Conservation (phyloP, 2,329 filamentous ascomycete species). For the Bipolaris oryzae region DNA sequence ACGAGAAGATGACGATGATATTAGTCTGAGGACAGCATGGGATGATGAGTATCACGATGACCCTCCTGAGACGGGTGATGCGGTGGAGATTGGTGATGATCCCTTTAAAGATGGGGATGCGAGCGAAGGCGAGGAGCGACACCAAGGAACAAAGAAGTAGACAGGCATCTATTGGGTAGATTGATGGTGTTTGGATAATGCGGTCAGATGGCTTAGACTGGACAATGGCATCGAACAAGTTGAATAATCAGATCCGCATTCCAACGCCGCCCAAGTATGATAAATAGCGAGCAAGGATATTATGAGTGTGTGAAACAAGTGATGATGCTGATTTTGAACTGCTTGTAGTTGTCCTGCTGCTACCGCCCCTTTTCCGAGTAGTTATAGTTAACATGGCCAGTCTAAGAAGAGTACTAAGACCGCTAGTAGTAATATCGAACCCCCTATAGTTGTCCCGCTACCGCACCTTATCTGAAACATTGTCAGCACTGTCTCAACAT, state of each 20-base stretch:
- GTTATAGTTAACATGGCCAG: too few species aligned
- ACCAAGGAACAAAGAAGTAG: slow-evolving; percentile 11
- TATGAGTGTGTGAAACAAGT: too few species aligned
- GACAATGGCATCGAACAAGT: background rate
- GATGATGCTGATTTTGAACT: too few species aligned
- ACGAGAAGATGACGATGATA: slow-evolving; percentile 60
- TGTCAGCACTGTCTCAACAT: too few species aligned
- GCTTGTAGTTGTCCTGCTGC: too few species aligned
- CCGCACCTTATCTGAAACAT: too few species aligned
- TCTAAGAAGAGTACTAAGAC: too few species aligned
- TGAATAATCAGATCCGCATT: background rate
- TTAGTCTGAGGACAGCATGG: slow-evolving; percentile 58
- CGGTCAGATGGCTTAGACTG: background rate
- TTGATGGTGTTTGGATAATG: background rate
- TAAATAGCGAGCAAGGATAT: too few species aligned
- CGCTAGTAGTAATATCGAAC: too few species aligned
- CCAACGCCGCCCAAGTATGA: background rate
- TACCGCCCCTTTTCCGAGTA: too few species aligned
- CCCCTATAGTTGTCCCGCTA: too few species aligned
- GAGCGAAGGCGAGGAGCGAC: slow-evolving; percentile 29
- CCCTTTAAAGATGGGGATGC: slow-evolving; percentile 53
- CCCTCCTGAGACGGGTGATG: slow-evolving; percentile 50
- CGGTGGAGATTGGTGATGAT: slow-evolving; percentile 49
- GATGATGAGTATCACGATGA: slow-evolving; percentile 52
- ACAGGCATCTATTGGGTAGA: background rate